phyloP scores from a whole-genome alignment of 768 basidiomycete genomes.

The Rickenella mellea region DNA sequence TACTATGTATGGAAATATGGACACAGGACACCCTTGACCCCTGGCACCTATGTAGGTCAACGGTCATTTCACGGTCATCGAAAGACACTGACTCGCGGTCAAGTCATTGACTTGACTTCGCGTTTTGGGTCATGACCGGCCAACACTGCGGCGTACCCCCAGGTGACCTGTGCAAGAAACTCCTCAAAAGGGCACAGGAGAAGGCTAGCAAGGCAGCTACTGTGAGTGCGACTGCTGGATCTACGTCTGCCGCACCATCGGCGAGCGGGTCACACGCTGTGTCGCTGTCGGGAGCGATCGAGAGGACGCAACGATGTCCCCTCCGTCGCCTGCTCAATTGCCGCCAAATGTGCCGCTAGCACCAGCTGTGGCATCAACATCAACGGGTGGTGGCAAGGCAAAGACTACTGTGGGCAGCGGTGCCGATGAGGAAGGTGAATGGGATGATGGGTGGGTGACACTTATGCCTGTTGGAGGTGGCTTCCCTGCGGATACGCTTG shows the following conservation, averaged over 20 bases:
- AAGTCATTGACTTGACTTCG: too few species aligned
- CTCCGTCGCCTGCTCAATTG: constrained; percentile 29
- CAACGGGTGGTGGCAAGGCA: too few species aligned
- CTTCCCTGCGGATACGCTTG: background rate
- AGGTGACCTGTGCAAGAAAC: constrained; percentile 67
- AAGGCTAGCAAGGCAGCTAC: constrained; percentile 27
- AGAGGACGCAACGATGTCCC: constrained; percentile 11
- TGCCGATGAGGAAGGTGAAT: background rate
- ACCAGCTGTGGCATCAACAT: too few species aligned
- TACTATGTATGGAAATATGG: too few species aligned
- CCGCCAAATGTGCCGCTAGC: too few species aligned
- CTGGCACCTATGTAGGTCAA: too few species aligned
- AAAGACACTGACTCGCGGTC: too few species aligned
- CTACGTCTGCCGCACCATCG: constrained; percentile 8
- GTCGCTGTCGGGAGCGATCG: constrained; percentile 15
- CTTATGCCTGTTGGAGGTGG: constrained; percentile 1
- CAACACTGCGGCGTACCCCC: constrained; percentile 45
- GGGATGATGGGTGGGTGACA: constrained; percentile 1
- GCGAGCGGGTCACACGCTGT: constrained; percentile 17
- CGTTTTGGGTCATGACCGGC: too few species aligned
- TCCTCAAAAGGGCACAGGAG: constrained; percentile 69
- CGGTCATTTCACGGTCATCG: too few species aligned
- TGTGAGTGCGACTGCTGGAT: constrained; percentile 17
- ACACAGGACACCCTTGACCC: too few species aligned
- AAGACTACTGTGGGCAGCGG: background rate